A percentile compares a stretch with the other conserved stretches of the same genome.
These are phyloP conservation scores for Candida mattraensis DNA, from an alignment of 805 yeast genomes.

Conservation along the genomic window DNA sequence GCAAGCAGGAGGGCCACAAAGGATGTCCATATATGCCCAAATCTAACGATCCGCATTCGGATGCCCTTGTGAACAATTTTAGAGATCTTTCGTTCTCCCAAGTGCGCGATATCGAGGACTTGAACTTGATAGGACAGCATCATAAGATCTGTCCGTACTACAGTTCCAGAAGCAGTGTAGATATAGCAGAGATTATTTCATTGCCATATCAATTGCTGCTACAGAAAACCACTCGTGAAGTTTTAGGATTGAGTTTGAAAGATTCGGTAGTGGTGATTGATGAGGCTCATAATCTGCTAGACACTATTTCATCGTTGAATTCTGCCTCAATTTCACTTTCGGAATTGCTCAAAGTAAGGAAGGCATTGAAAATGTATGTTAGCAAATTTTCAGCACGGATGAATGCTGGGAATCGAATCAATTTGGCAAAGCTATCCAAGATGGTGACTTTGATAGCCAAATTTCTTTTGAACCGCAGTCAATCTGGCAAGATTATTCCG, in stretches of 20 bases:
- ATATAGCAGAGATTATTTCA: conserved; percentile 70
- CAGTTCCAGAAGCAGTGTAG: conserved; percentile 57
- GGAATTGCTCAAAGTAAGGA: conserved; percentile 47
- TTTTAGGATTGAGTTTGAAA: conserved; percentile 57
- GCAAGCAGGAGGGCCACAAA: conserved; percentile 14
- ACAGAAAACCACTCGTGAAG: conserved; percentile 57
- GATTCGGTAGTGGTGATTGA: conserved; percentile 77
- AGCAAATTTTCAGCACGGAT: conserved; percentile 61
- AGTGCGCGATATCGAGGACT: conserved; percentile 78
- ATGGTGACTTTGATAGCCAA: conserved; percentile 50
- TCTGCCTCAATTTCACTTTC: conserved; percentile 55
- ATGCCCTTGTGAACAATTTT: conserved; percentile 40
- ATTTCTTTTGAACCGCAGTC: conserved; percentile 41
- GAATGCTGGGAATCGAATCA: conserved; percentile 69
- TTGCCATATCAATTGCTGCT: conserved; percentile 82
- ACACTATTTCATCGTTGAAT: conserved; percentile 67
- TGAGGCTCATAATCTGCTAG: conserved; percentile 89
- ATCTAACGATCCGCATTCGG: conserved; percentile 31
- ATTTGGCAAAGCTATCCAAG: conserved; percentile 61
- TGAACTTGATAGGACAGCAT: conserved; percentile 56
- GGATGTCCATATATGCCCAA: conserved; percentile 45
- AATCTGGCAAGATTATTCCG: conserved; percentile 35
- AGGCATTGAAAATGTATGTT: conserved; percentile 55
- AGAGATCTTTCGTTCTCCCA: conserved; percentile 54
- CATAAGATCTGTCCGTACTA: conserved; percentile 79